These are phyloP conservation scores for Ceratobasidium sp. DNA, from an alignment of 1,284 basidiomycete species.

Conservation along the genomic window DNA sequence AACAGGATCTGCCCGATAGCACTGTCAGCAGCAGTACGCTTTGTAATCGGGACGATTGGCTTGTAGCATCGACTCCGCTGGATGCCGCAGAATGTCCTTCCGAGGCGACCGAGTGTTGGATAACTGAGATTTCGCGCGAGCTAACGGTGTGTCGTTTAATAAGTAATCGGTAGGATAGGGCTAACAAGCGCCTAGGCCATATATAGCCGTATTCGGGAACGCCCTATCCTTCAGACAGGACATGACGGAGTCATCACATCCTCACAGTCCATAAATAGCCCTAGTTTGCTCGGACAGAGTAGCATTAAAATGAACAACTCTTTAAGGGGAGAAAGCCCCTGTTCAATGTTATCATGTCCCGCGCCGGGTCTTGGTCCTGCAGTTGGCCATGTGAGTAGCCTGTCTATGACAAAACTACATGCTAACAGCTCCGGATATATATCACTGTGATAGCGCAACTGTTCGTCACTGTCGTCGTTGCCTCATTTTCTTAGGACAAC, in stretches of 20 bases:
- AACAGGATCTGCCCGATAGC: constrained; percentile 5
- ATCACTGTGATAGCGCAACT: constrained; percentile 16
- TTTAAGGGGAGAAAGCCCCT: constrained; percentile 32
- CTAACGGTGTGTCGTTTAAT: constrained; percentile 2
- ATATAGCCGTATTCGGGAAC: constrained; percentile 22
- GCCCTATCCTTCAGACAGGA: constrained; percentile 30
- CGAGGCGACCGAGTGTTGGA: neutral
- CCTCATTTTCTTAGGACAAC: constrained; percentile 28
- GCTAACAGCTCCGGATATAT: neutral
- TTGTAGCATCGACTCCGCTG: constrained; percentile 1
- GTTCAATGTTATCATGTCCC: constrained; percentile 21
- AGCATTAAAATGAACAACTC: neutral
- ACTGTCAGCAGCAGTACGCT: constrained; percentile 14
- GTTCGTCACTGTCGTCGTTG: constrained; percentile 28
- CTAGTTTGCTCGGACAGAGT: constrained; percentile 17
- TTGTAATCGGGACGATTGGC: constrained; percentile 11
- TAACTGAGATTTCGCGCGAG: constrained; percentile 14
- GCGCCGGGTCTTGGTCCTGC: constrained; percentile 34
- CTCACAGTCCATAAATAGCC: constrained; percentile 27
- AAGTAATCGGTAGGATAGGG: neutral
- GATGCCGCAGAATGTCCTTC: neutral
- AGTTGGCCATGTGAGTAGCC: constrained; percentile 26
- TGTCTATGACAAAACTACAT: neutral
- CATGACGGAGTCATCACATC: constrained; percentile 11
- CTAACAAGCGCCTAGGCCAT: constrained; percentile 8